Evolutionary conservation across 179 eudicot species (phyloP).

Genomic region (Dionaea muscipula): DNA sequence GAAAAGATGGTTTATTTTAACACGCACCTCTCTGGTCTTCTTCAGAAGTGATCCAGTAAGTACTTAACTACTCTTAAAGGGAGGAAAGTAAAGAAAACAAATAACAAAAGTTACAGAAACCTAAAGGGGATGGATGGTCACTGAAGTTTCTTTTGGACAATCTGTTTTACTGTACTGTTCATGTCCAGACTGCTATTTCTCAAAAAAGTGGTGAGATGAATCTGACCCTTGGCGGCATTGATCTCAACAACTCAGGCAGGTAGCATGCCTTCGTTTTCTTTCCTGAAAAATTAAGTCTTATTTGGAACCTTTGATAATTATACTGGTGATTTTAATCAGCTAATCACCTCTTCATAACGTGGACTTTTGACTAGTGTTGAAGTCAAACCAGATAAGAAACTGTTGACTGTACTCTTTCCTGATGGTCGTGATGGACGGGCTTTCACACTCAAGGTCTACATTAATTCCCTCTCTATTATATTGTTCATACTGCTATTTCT

Average conservation of each 20-base stretch:
- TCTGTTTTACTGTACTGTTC: background rate
- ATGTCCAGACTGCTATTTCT: conserved; percentile 49
- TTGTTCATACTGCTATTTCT: too few species aligned
- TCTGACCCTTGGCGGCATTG: conserved; percentile 64
- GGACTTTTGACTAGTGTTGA: conserved; percentile 55
- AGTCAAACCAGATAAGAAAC: conserved; percentile 90
- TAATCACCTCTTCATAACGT: background rate
- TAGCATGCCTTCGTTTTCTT: conserved; percentile 9
- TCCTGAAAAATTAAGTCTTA: too few species aligned
- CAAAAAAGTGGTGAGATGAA: conserved; percentile 65
- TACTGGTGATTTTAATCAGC: background rate
- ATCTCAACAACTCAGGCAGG: conserved; percentile 74
- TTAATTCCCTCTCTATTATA: too few species aligned
- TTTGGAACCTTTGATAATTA: too few species aligned
- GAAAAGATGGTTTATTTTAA: conserved; percentile 92
- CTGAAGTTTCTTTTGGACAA: too few species aligned
- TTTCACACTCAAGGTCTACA: conserved; percentile 84
- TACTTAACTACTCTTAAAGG: background rate
- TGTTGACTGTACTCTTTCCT: conserved; percentile 85
- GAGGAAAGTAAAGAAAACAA: too few species aligned
- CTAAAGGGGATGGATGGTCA: too few species aligned
- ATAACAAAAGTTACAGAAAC: too few species aligned
- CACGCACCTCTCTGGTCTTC: conserved; percentile 25
- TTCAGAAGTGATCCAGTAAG: conserved; percentile 54
- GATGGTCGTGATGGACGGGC: conserved; percentile 99